These are phyloP conservation scores for Populus hybrid DNA, from an alignment of 441 rosid species.

Conservation along the genomic window DNA sequence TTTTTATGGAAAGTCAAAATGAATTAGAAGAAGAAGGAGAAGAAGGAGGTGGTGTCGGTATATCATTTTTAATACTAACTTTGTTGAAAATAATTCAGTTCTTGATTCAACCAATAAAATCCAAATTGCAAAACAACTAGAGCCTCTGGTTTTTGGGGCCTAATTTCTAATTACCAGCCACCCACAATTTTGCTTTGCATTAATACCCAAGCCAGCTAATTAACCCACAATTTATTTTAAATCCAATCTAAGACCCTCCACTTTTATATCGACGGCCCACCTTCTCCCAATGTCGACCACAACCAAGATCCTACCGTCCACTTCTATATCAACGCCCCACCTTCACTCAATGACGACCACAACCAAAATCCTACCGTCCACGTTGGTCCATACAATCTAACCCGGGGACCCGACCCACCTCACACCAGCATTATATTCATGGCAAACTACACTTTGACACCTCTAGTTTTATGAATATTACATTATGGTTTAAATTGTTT, in stretches of 20 bases:
- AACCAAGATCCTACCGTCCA: background rate
- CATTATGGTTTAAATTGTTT: background rate
- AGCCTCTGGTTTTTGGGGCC: background rate
- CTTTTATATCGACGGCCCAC: conserved; percentile 5
- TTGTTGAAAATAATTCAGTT: background rate
- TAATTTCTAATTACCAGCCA: background rate
- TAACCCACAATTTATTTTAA: background rate
- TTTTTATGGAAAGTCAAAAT: background rate
- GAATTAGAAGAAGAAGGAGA: background rate
- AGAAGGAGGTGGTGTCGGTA: background rate
- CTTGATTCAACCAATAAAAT: background rate
- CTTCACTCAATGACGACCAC: conserved; percentile 8
- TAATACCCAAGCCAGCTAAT: background rate
- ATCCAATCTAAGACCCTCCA: background rate
- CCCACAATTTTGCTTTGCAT: background rate
- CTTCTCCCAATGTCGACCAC: conserved; percentile 8
- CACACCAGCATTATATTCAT: background rate
- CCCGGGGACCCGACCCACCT: conserved; percentile 15
- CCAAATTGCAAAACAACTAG: background rate
- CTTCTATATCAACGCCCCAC: conserved; percentile 9
- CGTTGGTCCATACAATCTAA: conserved; percentile 22
- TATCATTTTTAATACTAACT: background rate
- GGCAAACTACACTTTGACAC: background rate
- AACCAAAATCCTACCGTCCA: background rate
- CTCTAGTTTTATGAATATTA: background rate